Percentiles rank a stretch among this genome's conserved stretches.
phyloP scores from a whole-genome alignment of 2,329 filamentous ascomycete genomes.

The Arthrobotrys sinensis region DNA sequence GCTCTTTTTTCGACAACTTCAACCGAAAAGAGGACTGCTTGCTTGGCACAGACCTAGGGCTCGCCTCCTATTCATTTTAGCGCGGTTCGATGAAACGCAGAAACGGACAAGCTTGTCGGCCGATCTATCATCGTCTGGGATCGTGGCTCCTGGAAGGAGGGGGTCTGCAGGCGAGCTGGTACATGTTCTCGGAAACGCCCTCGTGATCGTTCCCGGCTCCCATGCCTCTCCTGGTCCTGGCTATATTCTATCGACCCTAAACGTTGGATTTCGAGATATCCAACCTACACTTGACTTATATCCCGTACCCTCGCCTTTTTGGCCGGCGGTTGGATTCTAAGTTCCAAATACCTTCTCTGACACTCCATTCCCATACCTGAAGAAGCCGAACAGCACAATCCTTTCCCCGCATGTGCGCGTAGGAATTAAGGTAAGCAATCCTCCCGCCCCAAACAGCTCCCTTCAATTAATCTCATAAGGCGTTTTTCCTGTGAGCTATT shows the following conservation, averaged over 20 bases:
- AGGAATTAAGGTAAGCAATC: constrained; percentile 29
- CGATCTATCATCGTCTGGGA: constrained; percentile 44
- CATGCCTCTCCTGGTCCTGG: constrained; percentile 36
- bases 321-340: constrained; percentile 9
- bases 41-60: constrained; percentile 55
- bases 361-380: constrained; percentile 7
- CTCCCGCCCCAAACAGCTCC: constrained; percentile 31
- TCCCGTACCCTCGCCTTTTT: constrained; percentile 30
- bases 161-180: constrained; percentile 47
- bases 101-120: constrained; percentile 38
- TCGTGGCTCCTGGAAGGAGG: constrained; percentile 43
- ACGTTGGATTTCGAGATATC: constrained; percentile 29
- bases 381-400: constrained; percentile 5
- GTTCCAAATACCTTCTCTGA: constrained; percentile 15
- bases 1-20: constrained; percentile 53
- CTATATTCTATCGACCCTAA: constrained; percentile 11
- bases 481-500: constrained; percentile 32
- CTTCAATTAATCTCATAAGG: constrained; percentile 26
- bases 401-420: constrained; percentile 31
- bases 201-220: constrained; percentile 49
- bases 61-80: constrained; percentile 53
- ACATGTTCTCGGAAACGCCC: constrained; percentile 45
- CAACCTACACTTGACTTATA: constrained; percentile 29
- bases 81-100: constrained; percentile 51
- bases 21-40: constrained; percentile 46